A percentile compares a stretch with the other conserved stretches of the same genome.
These are phyloP conservation scores for Dryas alaskensis DNA, from an alignment of 306 rosid genomes.

Conservation along the genomic window DNA sequence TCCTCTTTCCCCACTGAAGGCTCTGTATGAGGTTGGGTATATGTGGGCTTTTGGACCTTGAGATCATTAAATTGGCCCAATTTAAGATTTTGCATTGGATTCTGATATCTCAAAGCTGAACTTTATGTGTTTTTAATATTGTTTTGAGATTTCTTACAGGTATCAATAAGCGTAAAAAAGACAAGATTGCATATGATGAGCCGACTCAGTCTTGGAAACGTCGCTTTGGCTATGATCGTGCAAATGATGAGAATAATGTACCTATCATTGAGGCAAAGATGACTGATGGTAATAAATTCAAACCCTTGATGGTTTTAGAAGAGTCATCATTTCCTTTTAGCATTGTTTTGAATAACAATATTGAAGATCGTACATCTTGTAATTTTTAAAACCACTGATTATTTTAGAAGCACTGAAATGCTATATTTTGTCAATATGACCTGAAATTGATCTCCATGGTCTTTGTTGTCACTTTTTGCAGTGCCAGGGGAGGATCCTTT, in stretches of 20 bases:
- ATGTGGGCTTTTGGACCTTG: neutral
- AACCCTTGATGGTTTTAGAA: neutral
- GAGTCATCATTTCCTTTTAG: neutral
- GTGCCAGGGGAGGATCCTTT: constrained; percentile 84
- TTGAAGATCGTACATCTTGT: neutral
- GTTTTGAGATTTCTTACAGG: constrained; percentile 45
- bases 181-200: constrained; percentile 68
- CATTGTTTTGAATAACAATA: neutral
- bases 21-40: neutral
- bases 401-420: neutral
- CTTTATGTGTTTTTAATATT: neutral
- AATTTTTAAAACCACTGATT: neutral
- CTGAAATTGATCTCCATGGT: neutral
- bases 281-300: constrained; percentile 61
- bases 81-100: constrained; percentile 1
- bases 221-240: constrained; percentile 76
- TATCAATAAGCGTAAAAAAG: constrained; percentile 67
- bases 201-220: constrained; percentile 77
- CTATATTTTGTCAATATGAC: neutral
- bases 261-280: constrained; percentile 90
- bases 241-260: constrained; percentile 74
- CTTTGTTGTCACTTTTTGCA: constrained; percentile 32
- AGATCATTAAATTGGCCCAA: neutral
- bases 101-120: neutral
- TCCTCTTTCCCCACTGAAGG: neutral